Conservation (phyloP, 2,329 filamentous ascomycete species). For the Pyricularia sp. region DNA sequence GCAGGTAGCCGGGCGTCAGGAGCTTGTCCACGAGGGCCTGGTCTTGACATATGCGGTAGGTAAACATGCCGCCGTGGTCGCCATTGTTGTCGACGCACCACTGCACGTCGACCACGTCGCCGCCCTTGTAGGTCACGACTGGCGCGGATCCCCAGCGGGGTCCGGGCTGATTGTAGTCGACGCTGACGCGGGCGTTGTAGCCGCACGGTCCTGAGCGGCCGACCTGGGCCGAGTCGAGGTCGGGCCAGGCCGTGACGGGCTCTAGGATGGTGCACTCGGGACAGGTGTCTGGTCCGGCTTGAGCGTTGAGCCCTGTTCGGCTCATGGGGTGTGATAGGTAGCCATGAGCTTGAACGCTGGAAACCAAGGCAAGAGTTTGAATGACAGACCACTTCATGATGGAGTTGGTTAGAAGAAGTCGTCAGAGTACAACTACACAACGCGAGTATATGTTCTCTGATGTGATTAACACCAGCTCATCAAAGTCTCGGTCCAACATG, state of each 20-base stretch:
- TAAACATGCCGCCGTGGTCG: slow-evolving; percentile 48
- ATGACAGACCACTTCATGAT: not conserved
- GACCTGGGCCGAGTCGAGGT: not conserved
- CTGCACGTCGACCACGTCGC: slow-evolving; percentile 36
- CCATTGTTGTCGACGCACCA: slow-evolving; percentile 49
- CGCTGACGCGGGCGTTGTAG: slow-evolving; percentile 21
- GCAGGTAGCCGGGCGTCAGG: slow-evolving; percentile 33
- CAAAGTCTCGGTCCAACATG: no score
- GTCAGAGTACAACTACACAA: not conserved
- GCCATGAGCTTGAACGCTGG: not conserved
- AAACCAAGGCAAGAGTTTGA: not conserved
- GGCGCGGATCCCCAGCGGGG: slow-evolving; percentile 31
- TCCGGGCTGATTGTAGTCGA: slow-evolving; percentile 42
- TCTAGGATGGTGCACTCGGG: not conserved
- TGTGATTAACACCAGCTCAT: no score
- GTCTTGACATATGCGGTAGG: slow-evolving; percentile 42
- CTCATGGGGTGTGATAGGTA: not conserved
- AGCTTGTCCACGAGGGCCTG: slow-evolving; percentile 41
- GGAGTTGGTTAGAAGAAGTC: not conserved
- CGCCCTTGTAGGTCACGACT: slow-evolving; percentile 33
- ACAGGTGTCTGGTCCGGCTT: not conserved
- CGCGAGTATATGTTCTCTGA: not conserved
- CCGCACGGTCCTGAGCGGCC: not conserved
- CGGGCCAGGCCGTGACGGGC: not conserved
- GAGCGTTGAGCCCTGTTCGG: not conserved